These are phyloP conservation scores for Trichoderma breve DNA, from an alignment of 2,329 filamentous ascomycete species.

Conservation along the genomic window DNA sequence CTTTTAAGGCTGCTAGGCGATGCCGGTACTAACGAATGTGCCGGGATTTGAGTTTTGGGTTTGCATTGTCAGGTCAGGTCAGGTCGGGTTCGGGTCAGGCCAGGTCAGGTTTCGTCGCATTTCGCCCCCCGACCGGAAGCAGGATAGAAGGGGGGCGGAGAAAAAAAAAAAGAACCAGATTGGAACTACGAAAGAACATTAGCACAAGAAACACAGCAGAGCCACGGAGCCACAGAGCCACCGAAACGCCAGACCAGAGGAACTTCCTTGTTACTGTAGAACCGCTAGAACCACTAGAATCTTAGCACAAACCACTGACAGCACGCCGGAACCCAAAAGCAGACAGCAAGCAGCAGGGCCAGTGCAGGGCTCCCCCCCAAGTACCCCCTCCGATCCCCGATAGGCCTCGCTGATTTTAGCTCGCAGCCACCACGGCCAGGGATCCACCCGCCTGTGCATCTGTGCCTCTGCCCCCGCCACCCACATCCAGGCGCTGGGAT, in stretches of 20 bases:
- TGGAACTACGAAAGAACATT: not conserved
- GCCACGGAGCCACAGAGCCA: not conserved
- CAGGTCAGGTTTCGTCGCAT: not conserved
- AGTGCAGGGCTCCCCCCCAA: not conserved
- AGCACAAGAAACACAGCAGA: not conserved
- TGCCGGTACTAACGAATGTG: conserved; percentile 1
- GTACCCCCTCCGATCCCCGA: conserved; percentile 14
- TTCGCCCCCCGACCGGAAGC: not conserved
- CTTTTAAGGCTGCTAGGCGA: conserved; percentile 6
- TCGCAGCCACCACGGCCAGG: conserved; percentile 10
- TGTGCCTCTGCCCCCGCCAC: conserved; percentile 9
- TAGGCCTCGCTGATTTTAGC: conserved; percentile 19
- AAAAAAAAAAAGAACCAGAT: conserved; percentile 7
- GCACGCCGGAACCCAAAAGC: not conserved
- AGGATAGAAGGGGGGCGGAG: conserved; percentile 12
- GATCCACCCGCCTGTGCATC: conserved; percentile 6
- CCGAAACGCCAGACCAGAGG: not conserved
- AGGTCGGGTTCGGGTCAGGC: not conserved
- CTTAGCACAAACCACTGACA: too few relatives aligned
- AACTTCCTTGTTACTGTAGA: not conserved
- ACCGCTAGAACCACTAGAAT: too few relatives aligned
- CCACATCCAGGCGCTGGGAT: conserved; percentile 4
- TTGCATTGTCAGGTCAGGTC: not conserved
- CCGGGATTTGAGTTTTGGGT: not conserved
- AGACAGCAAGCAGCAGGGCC: not conserved